phyloP scores from a whole-genome alignment of 768 basidiomycete species.

The Xerocomus spinulosus region DNA sequence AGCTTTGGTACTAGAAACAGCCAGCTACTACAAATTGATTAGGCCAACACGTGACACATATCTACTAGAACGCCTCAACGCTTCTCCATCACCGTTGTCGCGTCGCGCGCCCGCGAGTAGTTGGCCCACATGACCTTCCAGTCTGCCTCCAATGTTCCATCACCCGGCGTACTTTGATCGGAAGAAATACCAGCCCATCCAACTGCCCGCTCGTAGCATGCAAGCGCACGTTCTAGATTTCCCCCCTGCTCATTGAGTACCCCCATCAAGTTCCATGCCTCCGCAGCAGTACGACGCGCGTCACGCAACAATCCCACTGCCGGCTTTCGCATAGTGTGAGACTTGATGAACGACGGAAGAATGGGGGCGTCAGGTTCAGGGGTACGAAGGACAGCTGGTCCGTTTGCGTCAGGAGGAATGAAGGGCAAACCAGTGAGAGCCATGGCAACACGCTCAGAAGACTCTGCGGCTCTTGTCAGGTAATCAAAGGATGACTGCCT shows the following conservation, averaged over 20 bases:
- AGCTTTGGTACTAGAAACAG: neutral
- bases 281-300: constrained; percentile 63
- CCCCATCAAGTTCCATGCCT: constrained; percentile 73
- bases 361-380: constrained; percentile 40
- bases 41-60: constrained; percentile 21
- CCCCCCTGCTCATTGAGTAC: constrained; percentile 49
- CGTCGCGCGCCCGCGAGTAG: constrained; percentile 46
- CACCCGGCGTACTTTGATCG: constrained; percentile 40
- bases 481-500: constrained; percentile 47
- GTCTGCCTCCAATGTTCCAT: constrained; percentile 53
- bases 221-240: constrained; percentile 40
- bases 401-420: constrained; percentile 32
- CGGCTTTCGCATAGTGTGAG: constrained; percentile 47
- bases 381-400: constrained; percentile 32
- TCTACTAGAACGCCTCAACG: no score
- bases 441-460: constrained; percentile 60
- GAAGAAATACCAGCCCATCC: constrained; percentile 56
- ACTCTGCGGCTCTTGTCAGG: constrained; percentile 58
- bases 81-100: constrained; percentile 10
- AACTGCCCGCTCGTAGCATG: constrained; percentile 66
- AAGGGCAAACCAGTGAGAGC: constrained; percentile 44
- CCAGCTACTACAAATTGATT: neutral
- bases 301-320: constrained; percentile 61
- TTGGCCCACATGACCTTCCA: constrained; percentile 60
- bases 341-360: constrained; percentile 41